A percentile compares a stretch with the other conserved stretches of the same genome.
Evolutionary conservation across 2,329 filamentous ascomycete genomes (phyloP).

Genomic region (Huntiella abstrusa): DNA sequence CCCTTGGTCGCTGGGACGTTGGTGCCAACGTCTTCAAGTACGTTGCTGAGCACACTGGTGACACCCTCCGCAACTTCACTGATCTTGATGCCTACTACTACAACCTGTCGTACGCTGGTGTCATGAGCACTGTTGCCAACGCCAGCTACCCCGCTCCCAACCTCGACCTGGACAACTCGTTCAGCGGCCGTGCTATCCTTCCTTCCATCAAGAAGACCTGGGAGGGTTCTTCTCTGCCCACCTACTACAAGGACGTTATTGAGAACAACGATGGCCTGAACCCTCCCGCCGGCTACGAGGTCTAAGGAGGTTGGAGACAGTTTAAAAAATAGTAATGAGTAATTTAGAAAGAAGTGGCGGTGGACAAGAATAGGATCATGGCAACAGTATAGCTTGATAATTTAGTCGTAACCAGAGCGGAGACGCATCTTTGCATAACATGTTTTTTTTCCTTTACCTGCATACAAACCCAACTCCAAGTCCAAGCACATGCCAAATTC

Average conservation of each 20-base stretch:
- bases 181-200: constrained; percentile 19
- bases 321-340: neutral
- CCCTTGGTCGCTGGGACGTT: constrained; percentile 53
- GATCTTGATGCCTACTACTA: constrained; percentile 26
- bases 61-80: constrained; percentile 25
- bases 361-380: neutral
- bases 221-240: constrained; percentile 20
- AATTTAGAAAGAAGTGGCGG: neutral
- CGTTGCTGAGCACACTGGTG: constrained; percentile 42
- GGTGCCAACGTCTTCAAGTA: constrained; percentile 49
- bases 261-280: constrained; percentile 24
- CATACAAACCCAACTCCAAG: too few species aligned
- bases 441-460: too few species aligned
- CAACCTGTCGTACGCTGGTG: constrained; percentile 35
- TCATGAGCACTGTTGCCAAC: constrained; percentile 23
- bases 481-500: too few species aligned
- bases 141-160: constrained; percentile 23
- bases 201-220: constrained; percentile 22
- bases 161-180: constrained; percentile 18
- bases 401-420: neutral
- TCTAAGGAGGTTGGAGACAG: neutral
- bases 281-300: constrained; percentile 18
- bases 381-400: neutral
- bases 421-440: too few species aligned
- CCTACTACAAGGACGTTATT: constrained; percentile 24